phyloP scores from a whole-genome alignment of 805 yeast species.

The Schwanniomyces pseudopolymorphus region DNA sequence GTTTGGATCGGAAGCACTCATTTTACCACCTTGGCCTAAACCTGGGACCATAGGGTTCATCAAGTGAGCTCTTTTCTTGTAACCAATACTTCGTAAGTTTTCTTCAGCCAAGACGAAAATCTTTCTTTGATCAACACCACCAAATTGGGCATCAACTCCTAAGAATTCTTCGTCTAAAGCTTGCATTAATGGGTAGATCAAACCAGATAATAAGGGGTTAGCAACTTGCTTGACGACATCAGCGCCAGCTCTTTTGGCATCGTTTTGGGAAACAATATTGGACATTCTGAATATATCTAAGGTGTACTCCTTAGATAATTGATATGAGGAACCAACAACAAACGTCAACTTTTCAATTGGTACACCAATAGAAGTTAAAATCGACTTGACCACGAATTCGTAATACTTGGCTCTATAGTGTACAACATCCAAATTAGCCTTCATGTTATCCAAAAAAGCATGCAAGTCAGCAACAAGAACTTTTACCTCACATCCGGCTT shows the following conservation, averaged over 20 bases:
- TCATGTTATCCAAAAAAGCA: constrained; percentile 97
- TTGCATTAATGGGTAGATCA: constrained; percentile 98
- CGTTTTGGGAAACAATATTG: constrained; percentile 86
- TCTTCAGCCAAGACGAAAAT: constrained; percentile 97
- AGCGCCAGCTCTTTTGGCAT: constrained; percentile 98
- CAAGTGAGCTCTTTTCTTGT: constrained; percentile 95
- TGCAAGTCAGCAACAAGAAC: constrained; percentile 93
- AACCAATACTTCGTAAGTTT: constrained; percentile 79
- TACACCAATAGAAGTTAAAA: constrained; percentile 81
- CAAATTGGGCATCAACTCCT: constrained; percentile 90
- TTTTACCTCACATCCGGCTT: constrained; percentile 94
- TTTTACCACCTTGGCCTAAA: constrained; percentile 92
- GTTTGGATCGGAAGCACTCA: constrained; percentile 99
- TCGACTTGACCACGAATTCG: constrained; percentile 78
- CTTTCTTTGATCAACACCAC: constrained; percentile 99
- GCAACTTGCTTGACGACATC: constrained; percentile 98
- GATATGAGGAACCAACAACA: constrained; percentile 88
- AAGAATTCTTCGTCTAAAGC: constrained; percentile 93
- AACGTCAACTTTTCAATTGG: constrained; percentile 87
- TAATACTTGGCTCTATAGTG: constrained; percentile 87
- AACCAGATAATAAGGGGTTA: constrained; percentile 88
- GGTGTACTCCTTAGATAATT: constrained; percentile 72
- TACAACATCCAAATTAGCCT: constrained; percentile 93
- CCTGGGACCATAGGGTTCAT: constrained; percentile 99
- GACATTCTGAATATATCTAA: constrained; percentile 86